Evolutionary conservation across 768 basidiomycete genomes (phyloP), one percentile per base, ranked within the genome.

Genomic region (Phanerochaete carnosa): DNA sequence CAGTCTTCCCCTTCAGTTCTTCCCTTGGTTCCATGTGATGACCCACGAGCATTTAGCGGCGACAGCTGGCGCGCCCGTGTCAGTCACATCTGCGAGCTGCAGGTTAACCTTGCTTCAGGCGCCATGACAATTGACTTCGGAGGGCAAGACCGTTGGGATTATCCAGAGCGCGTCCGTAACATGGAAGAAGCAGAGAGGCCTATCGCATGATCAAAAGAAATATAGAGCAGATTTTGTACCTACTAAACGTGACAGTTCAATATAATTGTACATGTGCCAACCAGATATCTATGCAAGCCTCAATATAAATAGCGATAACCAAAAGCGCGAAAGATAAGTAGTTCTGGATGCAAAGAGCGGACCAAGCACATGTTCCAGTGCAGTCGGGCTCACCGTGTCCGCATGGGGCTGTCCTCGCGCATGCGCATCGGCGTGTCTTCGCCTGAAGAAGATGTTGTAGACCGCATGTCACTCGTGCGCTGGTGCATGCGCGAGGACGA

Each of bases 21-120:
- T 39, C 33, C 55, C 51, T 26, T 9, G 13, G n/a, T 45, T 26
- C 35, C 35, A 11, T 45, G 37, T 23, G 56, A 49, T 54, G 33
- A 54, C 16, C 33, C 30, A 29, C 19, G 3, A 19, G 28, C 25
- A 29, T 32, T 9, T 69, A 93, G 91, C 35, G 91, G 83, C 23
- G 91, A 93, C 67, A 93, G 89, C 65, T 93, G 90, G 90, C 83
- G 91, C 22, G 87, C 87, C 12, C 78, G 85, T 50, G 87, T 80
- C 1, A 76, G 84, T 25, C 88, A 89, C 67, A 82, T 92, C 6
- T 82, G 80, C 61, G 90, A 92, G 71, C 76, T 92, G 37, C 90
- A 91, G 66, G 83, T 87, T 66, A 87, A 82, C 64, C 78, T 91
- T 71, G 76, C 80, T 3, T 76, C 76, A 22, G 80, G 80, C 19